Base-by-base conservation (phyloP, 106 monocot species). In the Dendrobium nobile region DNA sequence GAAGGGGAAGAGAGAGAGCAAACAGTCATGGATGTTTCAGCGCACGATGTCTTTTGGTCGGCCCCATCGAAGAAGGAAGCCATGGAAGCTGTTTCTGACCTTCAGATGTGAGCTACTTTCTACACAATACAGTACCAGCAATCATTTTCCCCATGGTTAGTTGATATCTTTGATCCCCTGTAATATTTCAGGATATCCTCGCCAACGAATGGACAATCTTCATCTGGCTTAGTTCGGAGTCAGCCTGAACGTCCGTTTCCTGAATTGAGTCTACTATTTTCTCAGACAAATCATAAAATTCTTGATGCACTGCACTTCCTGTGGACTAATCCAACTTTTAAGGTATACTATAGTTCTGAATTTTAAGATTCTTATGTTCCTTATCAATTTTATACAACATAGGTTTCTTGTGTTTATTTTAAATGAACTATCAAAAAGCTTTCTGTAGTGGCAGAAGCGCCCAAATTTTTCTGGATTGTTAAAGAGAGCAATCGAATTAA, bases 51-150 rank as follows among this genome's bases (percentile, higher is more conserved):
- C 20, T 89, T 89, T 75, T 89, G 84, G 27, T 47, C 54, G 19
- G 48, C 77, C 9, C 92, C 92, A 47, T 80, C 89, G 11, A 51
- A 24, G 70, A 84, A 80, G 74, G 91, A 90, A 82, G 88, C 85
- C 55, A 79, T 77, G 24, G 91, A 83, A 4, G 91, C 93, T 22
- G 79, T 94, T 16, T 80, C 82, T 33, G 81, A 82, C 64, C 75
- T 93, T 48, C 80, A 86, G 72, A 81, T 84, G 93, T 93, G 73
- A 85, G 85, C 44, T 51, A 19, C 37, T 44, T 20, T 74, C 4
- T 19, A 8, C 8, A 19, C 20, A 22, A 42, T 20, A 19, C 20
- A 74, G 43, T 43, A 37, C 16, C 28, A 17, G 28, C 70, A 3
- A 33, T 70, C 15, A 31, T 33, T 70, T 61, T 44, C 5, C 2